phyloP scores from a whole-genome alignment of 345 rosid species.

The Geranium rotundifolium region DNA sequence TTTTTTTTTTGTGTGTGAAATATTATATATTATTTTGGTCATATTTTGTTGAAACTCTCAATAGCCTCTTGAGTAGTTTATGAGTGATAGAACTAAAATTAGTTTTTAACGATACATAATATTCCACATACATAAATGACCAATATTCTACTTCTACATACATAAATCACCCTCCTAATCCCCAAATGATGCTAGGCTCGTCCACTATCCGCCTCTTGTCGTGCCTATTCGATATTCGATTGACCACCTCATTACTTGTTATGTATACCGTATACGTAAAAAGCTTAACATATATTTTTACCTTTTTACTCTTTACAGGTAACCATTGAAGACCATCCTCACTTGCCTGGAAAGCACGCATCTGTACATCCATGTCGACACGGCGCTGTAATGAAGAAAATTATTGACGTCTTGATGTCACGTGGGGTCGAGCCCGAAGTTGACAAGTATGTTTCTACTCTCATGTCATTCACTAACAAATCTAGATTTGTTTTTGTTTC shows the following conservation, averaged over 20 bases:
- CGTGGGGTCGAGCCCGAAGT: conserved; percentile 99
- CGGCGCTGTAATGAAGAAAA: conserved; percentile 99
- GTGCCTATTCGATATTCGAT: too few relatives aligned
- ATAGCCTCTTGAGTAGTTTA: too few relatives aligned
- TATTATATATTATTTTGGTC: not conserved
- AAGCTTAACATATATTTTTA: too few relatives aligned
- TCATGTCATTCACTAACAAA: not conserved
- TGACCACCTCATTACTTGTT: too few relatives aligned
- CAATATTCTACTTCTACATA: too few relatives aligned
- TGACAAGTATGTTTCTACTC: conserved; percentile 50
- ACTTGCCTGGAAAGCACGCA: conserved; percentile 96
- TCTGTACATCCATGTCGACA: conserved; percentile 98
- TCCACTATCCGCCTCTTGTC: too few relatives aligned
- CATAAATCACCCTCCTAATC: too few relatives aligned
- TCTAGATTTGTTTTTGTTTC: too few relatives aligned
- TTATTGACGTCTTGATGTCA: conserved; percentile 89
- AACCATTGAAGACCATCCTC: conserved; percentile 97
- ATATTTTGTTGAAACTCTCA: not conserved
- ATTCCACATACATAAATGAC: too few relatives aligned
- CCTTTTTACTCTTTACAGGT: conserved; percentile 34
- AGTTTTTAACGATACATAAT: too few relatives aligned
- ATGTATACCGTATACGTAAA: not conserved
- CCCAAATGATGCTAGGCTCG: too few relatives aligned
- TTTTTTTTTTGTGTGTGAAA: not conserved
- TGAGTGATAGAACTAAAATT: too few relatives aligned